A percentile compares a stretch with the other conserved stretches of the same genome.
Conservation (phyloP, 805 yeast genomes). For the Sugiyamaella boreocaroliniensis region DNA sequence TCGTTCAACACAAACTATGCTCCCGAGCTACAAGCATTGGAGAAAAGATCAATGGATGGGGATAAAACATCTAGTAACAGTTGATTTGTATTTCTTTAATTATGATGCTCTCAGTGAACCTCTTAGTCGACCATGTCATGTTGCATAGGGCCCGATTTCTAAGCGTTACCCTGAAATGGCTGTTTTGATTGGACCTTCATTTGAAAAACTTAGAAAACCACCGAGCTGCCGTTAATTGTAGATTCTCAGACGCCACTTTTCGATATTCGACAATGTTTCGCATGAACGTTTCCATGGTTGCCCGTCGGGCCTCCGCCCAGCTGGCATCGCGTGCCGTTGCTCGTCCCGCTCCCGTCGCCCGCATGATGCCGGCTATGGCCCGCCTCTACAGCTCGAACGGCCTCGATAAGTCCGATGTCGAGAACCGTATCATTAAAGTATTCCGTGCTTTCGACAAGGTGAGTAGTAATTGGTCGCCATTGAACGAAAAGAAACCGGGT, state of each 20-base stretch:
- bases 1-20: conserved; percentile 62
- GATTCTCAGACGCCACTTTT: not conserved
- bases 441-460: conserved; percentile 57
- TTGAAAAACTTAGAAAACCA: not conserved
- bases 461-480: conserved; percentile 38
- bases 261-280: conserved; percentile 5
- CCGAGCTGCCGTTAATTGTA: not conserved
- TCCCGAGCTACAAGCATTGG: conserved; percentile 44
- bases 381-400: conserved; percentile 47
- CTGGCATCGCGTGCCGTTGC: conserved; percentile 21
- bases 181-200: not conserved
- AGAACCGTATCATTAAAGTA: conserved; percentile 75
- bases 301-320: conserved; percentile 24
- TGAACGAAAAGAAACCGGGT: conserved; percentile 9
- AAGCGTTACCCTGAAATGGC: not conserved
- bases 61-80: no score
- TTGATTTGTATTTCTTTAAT: no score
- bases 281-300: conserved; percentile 13
- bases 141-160: not conserved
- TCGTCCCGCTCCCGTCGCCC: not conserved
- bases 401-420: conserved; percentile 69
- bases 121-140: not conserved
- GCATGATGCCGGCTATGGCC: conserved; percentile 12
- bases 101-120: no score
- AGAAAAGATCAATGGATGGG: not conserved